Conservation (phyloP, 352 stramenopile genomes). For the Phytopythium chamaehyphon region DNA sequence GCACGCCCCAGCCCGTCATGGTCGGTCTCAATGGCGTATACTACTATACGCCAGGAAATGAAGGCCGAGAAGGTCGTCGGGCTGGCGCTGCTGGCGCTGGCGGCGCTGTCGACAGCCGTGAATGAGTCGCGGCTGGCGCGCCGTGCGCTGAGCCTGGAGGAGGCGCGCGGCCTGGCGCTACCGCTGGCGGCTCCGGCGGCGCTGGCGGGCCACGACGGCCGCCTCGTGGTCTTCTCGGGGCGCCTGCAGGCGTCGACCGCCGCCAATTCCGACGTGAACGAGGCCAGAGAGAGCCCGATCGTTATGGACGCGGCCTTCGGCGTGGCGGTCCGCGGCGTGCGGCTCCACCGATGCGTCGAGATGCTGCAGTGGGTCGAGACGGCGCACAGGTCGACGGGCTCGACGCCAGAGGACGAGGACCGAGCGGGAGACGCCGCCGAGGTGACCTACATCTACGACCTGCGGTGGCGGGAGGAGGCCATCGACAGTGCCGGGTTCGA, state of each 20-base stretch:
- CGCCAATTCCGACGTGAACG: conserved; percentile 2
- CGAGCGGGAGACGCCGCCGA: conserved; percentile 50
- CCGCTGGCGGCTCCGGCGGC: conserved; percentile 18
- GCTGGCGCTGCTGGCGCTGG: conserved; percentile 38
- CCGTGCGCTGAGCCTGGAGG: conserved; percentile 42
- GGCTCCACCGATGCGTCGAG: conserved; percentile 58
- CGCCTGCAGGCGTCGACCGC: conserved; percentile 38
- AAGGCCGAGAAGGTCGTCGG: conserved; percentile 41
- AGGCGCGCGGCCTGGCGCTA: conserved; percentile 30
- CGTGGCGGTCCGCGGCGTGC: conserved; percentile 59
- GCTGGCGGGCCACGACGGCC: conserved; percentile 17
- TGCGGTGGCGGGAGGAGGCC: conserved; percentile 45
- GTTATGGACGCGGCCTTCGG: conserved; percentile 60
- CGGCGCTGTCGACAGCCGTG: conserved; percentile 43
- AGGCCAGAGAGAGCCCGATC: conserved; percentile 30
- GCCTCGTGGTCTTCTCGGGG: conserved; percentile 40
- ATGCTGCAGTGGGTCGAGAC: conserved; percentile 85
- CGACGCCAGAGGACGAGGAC: conserved; percentile 37
- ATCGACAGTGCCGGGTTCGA: conserved; percentile 60
- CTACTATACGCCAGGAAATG: conserved; percentile 18
- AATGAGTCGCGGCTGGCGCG: conserved; percentile 53
- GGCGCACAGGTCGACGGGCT: conserved; percentile 48
- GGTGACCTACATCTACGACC: conserved; percentile 68
- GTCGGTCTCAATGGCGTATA: no score
- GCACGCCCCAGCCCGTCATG: conserved; percentile 2